A percentile compares a stretch with the other conserved stretches of the same genome.
These are phyloP conservation scores for Paraglomus occultum DNA, from an alignment of 192 early-diverging fungal species.

Conservation along the genomic window DNA sequence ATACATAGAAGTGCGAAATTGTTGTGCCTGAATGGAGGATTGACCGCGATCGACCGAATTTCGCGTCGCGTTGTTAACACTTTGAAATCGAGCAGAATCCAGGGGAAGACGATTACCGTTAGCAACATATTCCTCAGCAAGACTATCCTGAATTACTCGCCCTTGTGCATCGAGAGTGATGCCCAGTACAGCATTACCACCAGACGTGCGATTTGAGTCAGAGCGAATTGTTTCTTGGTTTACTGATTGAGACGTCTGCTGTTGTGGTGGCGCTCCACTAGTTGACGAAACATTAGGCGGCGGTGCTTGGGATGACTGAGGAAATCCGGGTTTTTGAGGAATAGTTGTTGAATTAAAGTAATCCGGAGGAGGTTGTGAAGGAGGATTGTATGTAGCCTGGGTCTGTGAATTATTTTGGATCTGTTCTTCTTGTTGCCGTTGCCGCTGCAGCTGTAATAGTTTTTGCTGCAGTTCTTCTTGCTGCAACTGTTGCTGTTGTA, in stretches of 20 bases:
- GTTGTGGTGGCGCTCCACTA: neutral
- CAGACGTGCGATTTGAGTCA: neutral
- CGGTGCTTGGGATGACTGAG: neutral
- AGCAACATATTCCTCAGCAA: slow-evolving; percentile 14
- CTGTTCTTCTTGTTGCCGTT: neutral
- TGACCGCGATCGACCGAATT: neutral
- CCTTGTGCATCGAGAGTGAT: slow-evolving; percentile 22
- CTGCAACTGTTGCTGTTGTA: slow-evolving; percentile 2
- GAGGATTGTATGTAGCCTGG: neutral
- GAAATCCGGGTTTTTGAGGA: neutral
- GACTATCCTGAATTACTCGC: slow-evolving; percentile 23
- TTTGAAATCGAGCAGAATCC: slow-evolving; percentile 17
- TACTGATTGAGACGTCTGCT: too few species aligned
- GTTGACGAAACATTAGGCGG: neutral
- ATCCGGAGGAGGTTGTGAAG: neutral
- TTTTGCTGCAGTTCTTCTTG: slow-evolving; percentile 7
- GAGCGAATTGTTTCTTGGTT: too few species aligned
- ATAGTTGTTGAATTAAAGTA: slow-evolving; percentile 5
- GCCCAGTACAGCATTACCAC: slow-evolving; percentile 6
- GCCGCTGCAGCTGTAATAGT: slow-evolving; percentile 18
- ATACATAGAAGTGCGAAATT: too few species aligned
- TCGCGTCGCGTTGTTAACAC: neutral
- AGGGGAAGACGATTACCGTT: slow-evolving; percentile 19
- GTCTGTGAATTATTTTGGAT: neutral
- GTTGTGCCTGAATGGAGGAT: neutral